Evolutionary conservation across 2,329 filamentous ascomycete species (phyloP), one percentile per base, ranked within the genome.

Genomic region (Phialocephala subalpina): DNA sequence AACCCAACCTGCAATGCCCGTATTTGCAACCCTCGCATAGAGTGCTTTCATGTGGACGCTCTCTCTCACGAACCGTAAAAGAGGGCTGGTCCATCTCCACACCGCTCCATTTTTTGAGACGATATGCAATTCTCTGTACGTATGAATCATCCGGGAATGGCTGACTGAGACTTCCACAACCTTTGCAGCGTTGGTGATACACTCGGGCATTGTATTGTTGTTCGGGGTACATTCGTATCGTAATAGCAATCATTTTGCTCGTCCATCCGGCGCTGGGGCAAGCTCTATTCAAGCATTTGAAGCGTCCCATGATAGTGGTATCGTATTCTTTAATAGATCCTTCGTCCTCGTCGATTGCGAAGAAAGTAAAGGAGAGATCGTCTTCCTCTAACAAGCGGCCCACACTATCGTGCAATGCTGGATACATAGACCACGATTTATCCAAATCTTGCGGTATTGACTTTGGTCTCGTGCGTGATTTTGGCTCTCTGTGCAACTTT

Each of bases 171-270:
- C 18, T 33, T 12, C 77, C 69, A 69, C 80, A 82, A 16, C 14
- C 18, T 61, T 75, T 77, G 70, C 79, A 82, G 8, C 76, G 75
- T 70, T 82, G 80, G 67, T 80, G 73, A 69, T 82, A 83, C 52
- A 83, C 80, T 64, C 78, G 72, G 53, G 79, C 80, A 69, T 82
- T 83, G 68, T 83, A 83, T 73, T 70, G 70, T 42, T 70, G 14
- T 18, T 63, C 70, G 3, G 67, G 52, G 70, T 82, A 82, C 70
- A 79, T 73, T 25, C 80, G 77, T 52, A 83, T 81, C 0, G 76
- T 80, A 47, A 82, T 79, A 22, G 80, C 77, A 62, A 82, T 78
- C 67, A 67, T 74, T 65, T 77, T 79, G 75, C 80, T 82, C 20
- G 71, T 69, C 80, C 80, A 82, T 58, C 75, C 78, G 7, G 27